Percentiles rank a stretch among this genome's conserved stretches.
These are phyloP conservation scores for Babjeviella inositovora DNA, from an alignment of 805 yeast genomes.

Conservation along the genomic window DNA sequence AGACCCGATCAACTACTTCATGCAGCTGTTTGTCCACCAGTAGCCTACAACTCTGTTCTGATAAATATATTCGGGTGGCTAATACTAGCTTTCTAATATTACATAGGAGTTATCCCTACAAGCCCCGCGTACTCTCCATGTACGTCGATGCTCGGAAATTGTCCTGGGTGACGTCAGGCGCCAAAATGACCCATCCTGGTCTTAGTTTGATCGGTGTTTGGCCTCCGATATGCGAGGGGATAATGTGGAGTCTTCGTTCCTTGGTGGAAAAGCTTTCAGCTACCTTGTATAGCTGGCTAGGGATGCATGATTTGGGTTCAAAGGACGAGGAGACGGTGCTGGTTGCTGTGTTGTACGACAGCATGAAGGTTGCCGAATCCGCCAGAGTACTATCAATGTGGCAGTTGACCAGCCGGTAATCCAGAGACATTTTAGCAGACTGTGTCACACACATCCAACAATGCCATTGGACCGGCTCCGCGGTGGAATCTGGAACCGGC, in stretches of 20 bases:
- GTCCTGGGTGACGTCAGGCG: conserved; percentile 69
- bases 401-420: conserved; percentile 76
- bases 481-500: conserved; percentile 17
- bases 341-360: conserved; percentile 6
- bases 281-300: conserved; percentile 64
- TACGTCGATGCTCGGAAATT: conserved; percentile 32
- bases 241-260: conserved; percentile 67
- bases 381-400: conserved; percentile 82
- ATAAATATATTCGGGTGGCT: conserved; percentile 1
- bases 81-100: conserved; percentile 7
- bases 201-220: conserved; percentile 49
- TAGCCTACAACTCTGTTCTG: no score
- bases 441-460: conserved; percentile 98
- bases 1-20: no score
- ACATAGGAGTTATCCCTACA: conserved; percentile 13
- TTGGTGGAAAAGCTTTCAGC: conserved; percentile 84
- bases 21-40: no score
- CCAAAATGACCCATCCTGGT: conserved; percentile 82
- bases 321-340: conserved; percentile 15
- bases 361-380: conserved; percentile 34
- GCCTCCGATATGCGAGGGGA: conserved; percentile 58
- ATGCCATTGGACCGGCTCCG: conserved; percentile 74
- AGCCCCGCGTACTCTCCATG: conserved; percentile 12
- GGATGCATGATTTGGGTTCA: conserved; percentile 62
- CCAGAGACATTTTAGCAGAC: conserved; percentile 75